Percentiles rank a stretch among this genome's conserved stretches.
phyloP scores from a whole-genome alignment of 1,284 basidiomycete genomes.

The Athelia psychrophila region DNA sequence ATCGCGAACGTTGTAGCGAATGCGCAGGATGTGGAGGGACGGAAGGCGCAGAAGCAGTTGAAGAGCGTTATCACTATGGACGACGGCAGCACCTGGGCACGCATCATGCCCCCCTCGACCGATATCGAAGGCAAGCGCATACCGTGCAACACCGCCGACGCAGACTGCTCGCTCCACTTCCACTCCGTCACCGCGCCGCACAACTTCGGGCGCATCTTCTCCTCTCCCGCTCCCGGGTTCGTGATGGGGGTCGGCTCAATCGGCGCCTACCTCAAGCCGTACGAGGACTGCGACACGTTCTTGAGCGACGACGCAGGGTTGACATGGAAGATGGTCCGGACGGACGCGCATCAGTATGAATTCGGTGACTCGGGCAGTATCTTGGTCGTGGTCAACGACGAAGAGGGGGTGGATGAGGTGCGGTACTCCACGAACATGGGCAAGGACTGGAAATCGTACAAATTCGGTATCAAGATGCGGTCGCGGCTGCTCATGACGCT shows the following conservation, averaged over 20 bases:
- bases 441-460: slow-evolving; percentile 71
- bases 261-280: slow-evolving; percentile 68
- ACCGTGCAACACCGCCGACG: slow-evolving; percentile 58
- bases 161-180: slow-evolving; percentile 81
- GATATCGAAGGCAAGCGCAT: slow-evolving; percentile 63
- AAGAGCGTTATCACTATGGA: slow-evolving; percentile 87
- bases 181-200: slow-evolving; percentile 90
- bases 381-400: slow-evolving; percentile 85
- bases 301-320: slow-evolving; percentile 88
- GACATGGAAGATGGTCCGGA: slow-evolving; percentile 78
- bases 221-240: slow-evolving; percentile 90
- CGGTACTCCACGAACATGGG: slow-evolving; percentile 89
- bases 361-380: slow-evolving; percentile 91
- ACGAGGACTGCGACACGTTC: slow-evolving; percentile 93
- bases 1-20: slow-evolving; percentile 88
- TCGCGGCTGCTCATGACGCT: slow-evolving; percentile 79
- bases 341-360: slow-evolving; percentile 90
- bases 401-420: slow-evolving; percentile 73
- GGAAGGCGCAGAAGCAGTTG: slow-evolving; percentile 63
- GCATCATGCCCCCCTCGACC: slow-evolving; percentile 61
- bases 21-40: slow-evolving; percentile 74
- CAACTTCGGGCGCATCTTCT: slow-evolving; percentile 93
- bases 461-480: slow-evolving; percentile 73
- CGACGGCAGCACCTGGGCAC: slow-evolving; percentile 85
- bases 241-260: slow-evolving; percentile 95